Conservation (phyloP, 306 rosid genomes). For the Prunus davidiana region DNA sequence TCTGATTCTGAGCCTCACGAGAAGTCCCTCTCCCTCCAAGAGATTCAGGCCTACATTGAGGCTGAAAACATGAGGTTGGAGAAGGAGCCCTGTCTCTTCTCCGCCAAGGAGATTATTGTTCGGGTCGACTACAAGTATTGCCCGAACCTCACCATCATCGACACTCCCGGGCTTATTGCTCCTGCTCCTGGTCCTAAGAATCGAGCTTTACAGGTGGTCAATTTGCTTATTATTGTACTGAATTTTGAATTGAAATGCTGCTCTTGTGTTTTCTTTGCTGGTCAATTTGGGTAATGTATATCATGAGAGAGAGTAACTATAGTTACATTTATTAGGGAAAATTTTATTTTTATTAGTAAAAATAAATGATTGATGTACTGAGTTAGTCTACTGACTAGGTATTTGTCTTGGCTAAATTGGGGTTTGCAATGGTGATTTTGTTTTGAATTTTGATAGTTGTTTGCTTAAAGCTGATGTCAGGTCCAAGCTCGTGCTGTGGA, state of each 20-base stretch:
- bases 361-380: too few relatives aligned
- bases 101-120: constrained; percentile 76
- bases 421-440: not conserved
- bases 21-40: constrained; percentile 60
- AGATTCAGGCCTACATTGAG: constrained; percentile 87
- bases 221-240: not conserved
- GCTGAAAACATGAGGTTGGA: constrained; percentile 83
- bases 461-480: constrained; percentile 17
- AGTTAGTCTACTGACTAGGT: too few relatives aligned
- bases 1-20: constrained; percentile 33
- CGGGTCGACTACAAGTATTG: constrained; percentile 82
- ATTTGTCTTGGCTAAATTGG: not conserved
- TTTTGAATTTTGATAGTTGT: constrained; percentile 4
- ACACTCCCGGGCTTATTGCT: constrained; percentile 92
- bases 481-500: constrained; percentile 89
- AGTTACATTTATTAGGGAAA: too few relatives aligned
- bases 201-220: constrained; percentile 59
- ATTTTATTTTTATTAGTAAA: too few relatives aligned
- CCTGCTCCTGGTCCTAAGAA: constrained; percentile 92
- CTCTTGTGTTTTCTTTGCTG: not conserved
- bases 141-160: constrained; percentile 92
- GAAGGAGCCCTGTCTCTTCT: constrained; percentile 69
- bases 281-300: too few relatives aligned
- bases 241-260: not conserved
- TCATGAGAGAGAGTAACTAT: too few relatives aligned